A percentile compares a stretch with the other conserved stretches of the same genome.
These are phyloP conservation scores for Fusarium multiceps DNA, from an alignment of 2,329 filamentous ascomycete genomes.

Conservation along the genomic window DNA sequence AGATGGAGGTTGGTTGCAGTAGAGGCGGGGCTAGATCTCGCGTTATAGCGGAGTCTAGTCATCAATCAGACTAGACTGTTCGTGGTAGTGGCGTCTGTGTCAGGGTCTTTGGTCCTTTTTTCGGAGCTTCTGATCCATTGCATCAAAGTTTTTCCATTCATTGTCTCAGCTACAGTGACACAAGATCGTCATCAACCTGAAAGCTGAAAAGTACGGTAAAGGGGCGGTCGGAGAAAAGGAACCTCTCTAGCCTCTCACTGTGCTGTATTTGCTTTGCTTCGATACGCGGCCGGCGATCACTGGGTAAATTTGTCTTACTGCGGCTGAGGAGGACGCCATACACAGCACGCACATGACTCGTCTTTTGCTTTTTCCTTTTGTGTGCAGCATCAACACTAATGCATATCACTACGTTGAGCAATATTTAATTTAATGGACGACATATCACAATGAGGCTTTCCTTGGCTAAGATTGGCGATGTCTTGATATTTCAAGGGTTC, in stretches of 20 bases:
- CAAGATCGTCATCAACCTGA: background rate
- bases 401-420: background rate
- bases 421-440: background rate
- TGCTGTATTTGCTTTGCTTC: background rate
- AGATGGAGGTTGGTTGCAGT: background rate
- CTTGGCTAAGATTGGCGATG: background rate
- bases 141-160: conserved; percentile 19
- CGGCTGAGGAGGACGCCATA: background rate
- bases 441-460: background rate
- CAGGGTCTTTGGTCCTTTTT: background rate
- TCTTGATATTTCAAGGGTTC: background rate
- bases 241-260: background rate
- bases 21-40: conserved; percentile 3
- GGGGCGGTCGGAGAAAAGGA: background rate
- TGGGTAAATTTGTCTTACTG: background rate
- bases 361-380: background rate
- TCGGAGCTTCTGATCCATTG: background rate
- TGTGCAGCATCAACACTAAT: background rate
- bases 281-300: background rate
- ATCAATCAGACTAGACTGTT: background rate
- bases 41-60: conserved; percentile 1
- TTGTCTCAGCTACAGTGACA: conserved; percentile 8
- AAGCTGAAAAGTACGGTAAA: background rate
- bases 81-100: background rate
- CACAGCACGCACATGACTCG: background rate